Conservation (phyloP, 2,329 filamentous ascomycete species). For the Cadophora luteo-olivacea region DNA sequence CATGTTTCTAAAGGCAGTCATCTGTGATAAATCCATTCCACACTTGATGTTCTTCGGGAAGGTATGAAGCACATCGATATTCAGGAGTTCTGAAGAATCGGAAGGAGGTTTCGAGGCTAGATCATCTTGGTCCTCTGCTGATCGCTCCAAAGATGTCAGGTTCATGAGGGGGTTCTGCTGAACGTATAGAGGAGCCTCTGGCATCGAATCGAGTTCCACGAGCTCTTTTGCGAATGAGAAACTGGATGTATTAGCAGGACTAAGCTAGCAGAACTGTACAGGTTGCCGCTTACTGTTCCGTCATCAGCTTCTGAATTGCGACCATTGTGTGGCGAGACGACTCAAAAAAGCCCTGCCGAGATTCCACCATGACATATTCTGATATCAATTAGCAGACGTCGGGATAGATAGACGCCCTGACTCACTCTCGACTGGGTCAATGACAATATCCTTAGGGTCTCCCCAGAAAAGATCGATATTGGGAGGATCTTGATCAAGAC, state of each 20-base stretch:
- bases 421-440: conserved; percentile 72
- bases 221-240: conserved; percentile 70
- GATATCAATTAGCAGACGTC: not conserved
- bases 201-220: conserved; percentile 52
- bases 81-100: conserved; percentile 43
- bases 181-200: conserved; percentile 60
- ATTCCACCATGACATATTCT: conserved; percentile 75
- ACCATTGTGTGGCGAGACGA: conserved; percentile 74
- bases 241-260: conserved; percentile 38
- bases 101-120: not conserved
- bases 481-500: conserved; percentile 69
- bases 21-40: conserved; percentile 74
- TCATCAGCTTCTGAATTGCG: conserved; percentile 65
- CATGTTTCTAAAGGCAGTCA: conserved; percentile 70
- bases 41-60: conserved; percentile 57
- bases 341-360: conserved; percentile 77
- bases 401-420: conserved; percentile 39
- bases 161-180: conserved; percentile 55
- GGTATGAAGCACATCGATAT: conserved; percentile 58
- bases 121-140: not conserved
- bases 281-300: conserved; percentile 37
- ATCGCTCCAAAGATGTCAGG: conserved; percentile 51
- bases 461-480: conserved; percentile 80
- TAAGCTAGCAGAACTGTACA: not conserved
- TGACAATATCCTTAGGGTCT: conserved; percentile 60